Evolutionary conservation across 192 early-diverging fungal species (phyloP), one percentile per base, ranked within the genome.

Genomic region (Entomortierella parvispora): DNA sequence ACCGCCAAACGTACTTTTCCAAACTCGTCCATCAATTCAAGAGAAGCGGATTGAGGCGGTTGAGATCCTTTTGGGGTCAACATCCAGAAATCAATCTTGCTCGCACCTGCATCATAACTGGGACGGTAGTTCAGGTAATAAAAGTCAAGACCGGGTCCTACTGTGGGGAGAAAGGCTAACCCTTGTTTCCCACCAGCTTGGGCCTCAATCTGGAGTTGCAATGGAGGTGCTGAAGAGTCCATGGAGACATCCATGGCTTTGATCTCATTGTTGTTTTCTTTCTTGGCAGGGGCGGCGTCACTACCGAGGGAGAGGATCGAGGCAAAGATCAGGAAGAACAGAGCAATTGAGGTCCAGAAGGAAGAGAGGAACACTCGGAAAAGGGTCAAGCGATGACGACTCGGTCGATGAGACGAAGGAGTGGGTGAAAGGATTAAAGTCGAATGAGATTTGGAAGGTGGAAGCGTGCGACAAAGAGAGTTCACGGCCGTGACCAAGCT

Each of bases 111-210:
- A 12, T 32, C 23, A 10, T 65, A 65, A 10, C 50, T 29, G 10
- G 62, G 62, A 4, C 62, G 62, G 40, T 65, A 65, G 51, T 65
- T 65, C 7, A 65, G 51, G 40, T 65, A 65, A 11, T 65, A 65
- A 25, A 65, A 65, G 29, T 65, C 51, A 0, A 65, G 12, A 4
- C 31, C 40, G 0, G 62, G 62, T 4, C 50, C 62, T 0, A 51
- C 23, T 5, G 62, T 54, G 37, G 62, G 62, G 50, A 65, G 51
- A 42, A 52, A 65, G 40, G 62, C 62, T 6, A 65, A 42, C 9
- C 54, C 42, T 32, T 65, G 62, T 2, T 32, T 55, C 0, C 62
- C 62, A 3, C 17, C 25, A 3, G 51, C 62, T 20, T 50, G 33
- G 9, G 62, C 51, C 22, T 65, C 62, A 12, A 65, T 50, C 14